These are phyloP conservation scores for Cytospora piceae DNA, from an alignment of 2,329 filamentous ascomycete genomes.

Conservation along the genomic window DNA sequence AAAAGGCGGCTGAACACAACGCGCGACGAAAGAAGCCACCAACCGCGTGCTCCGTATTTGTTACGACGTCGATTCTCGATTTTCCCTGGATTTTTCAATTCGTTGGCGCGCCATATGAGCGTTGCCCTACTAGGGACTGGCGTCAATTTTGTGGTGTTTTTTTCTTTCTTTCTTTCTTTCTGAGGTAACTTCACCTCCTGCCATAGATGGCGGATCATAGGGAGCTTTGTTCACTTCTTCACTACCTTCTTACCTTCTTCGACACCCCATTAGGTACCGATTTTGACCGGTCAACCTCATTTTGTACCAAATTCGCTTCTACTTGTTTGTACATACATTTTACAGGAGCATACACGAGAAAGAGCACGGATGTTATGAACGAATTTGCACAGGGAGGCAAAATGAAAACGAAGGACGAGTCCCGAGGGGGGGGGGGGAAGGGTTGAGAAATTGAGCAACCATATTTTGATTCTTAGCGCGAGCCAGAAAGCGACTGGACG, in stretches of 20 bases:
- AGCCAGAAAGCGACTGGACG: slow-evolving; percentile 11
- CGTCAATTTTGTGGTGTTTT: slow-evolving; percentile 4
- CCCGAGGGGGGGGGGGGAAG: neutral
- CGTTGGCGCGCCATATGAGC: slow-evolving; percentile 18
- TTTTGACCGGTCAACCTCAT: slow-evolving; percentile 9
- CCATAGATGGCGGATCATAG: slow-evolving; percentile 25
- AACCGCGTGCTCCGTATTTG: slow-evolving; percentile 6
- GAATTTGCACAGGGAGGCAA: slow-evolving; percentile 21
- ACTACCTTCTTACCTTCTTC: slow-evolving; percentile 6
- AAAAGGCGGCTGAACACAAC: slow-evolving; percentile 14
- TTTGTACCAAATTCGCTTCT: slow-evolving; percentile 24
- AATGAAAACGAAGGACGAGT: slow-evolving; percentile 20
- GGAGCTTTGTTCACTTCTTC: slow-evolving; percentile 21
- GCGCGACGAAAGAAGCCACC: slow-evolving; percentile 18
- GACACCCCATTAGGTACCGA: slow-evolving; percentile 1
- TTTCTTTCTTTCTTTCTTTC: slow-evolving; percentile 8
- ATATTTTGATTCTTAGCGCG: neutral
- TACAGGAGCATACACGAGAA: slow-evolving; percentile 21
- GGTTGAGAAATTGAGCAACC: neutral
- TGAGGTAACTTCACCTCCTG: slow-evolving; percentile 24
- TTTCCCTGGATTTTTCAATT: slow-evolving; percentile 5
- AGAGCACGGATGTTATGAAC: slow-evolving; percentile 24
- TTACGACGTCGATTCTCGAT: slow-evolving; percentile 1
- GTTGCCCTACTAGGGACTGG: slow-evolving; percentile 16
- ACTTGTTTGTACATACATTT: slow-evolving; percentile 27